Evolutionary conservation across 2,329 filamentous ascomycete genomes (phyloP), one percentile per base, ranked within the genome.

Genomic region (Chaetomium olivaceum): DNA sequence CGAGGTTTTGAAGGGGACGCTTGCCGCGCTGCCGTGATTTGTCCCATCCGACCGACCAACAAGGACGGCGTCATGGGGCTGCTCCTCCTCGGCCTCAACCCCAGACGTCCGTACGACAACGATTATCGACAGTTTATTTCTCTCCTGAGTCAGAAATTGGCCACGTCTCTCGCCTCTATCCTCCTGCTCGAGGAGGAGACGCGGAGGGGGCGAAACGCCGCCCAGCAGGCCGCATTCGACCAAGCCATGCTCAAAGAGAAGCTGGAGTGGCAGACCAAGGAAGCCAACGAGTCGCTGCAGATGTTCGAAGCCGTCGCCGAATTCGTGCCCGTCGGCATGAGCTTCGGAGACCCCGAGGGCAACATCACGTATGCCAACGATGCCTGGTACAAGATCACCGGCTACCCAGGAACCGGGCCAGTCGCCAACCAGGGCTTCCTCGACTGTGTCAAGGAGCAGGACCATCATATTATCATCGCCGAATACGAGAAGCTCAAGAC

Each of bases 291-390:
- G 65, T 82, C 84, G 54, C 85, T 89, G 63, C 85, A 86, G 36
- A 85, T 87, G 62, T 91, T 92, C 69, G 87, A 87, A 8, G 81
- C 86, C 5, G 89, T 92, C 76, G 87, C 89, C 2, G 89, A 91
- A 71, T 88, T 91, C 60, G 87, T 90, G 2, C 90, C 90, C 0
- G 87, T 91, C 1, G 90, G 90, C 21, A 88, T 92, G 77, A 91
- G 89, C 72, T 90, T 92, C 65, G 86, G 88, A 12, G 85, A 90
- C 72, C 80, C 82, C 1, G 79, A 83, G 58, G 90, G 89, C 14
- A 83, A 84, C 48, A 85, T 92, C 64, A 86, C 83, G 0, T 92
- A 89, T 73, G 89, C 88, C 66, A 93, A 93, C 71, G 85, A 90
- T 58, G 86, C 88, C 9, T 92, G 82, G 79, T 80, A 83, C 70